These are phyloP conservation scores for Xylariaceae sp. DNA, from an alignment of 2,329 filamentous ascomycete genomes.

Conservation along the genomic window DNA sequence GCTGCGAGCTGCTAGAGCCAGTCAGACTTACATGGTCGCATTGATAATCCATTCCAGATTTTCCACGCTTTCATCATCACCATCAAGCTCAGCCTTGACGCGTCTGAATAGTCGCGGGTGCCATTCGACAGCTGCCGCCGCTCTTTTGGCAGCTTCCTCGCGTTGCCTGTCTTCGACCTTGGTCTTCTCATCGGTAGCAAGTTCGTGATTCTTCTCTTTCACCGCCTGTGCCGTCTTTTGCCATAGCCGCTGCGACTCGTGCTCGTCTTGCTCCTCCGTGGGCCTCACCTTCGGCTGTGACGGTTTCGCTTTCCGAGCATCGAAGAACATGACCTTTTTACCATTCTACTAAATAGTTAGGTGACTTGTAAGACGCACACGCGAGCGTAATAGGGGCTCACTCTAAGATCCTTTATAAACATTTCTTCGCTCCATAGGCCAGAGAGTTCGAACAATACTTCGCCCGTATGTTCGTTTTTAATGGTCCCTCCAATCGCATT, in stretches of 20 bases:
- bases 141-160: conserved; percentile 81
- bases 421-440: conserved; percentile 96
- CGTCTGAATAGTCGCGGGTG: conserved; percentile 82
- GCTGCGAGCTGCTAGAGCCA: not conserved
- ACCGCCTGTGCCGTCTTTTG: conserved; percentile 80
- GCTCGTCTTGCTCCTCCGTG: conserved; percentile 82
- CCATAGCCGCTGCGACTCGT: conserved; percentile 92
- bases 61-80: conserved; percentile 80
- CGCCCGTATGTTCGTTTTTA: conserved; percentile 84
- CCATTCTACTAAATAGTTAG: conserved; percentile 67
- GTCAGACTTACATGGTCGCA: conserved; percentile 71
- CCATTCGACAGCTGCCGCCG: conserved; percentile 84
- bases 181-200: conserved; percentile 95
- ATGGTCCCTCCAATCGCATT: conserved; percentile 94
- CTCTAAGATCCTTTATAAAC: conserved; percentile 82
- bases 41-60: conserved; percentile 95
- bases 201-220: conserved; percentile 81
- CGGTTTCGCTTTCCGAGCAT: conserved; percentile 79
- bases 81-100: conserved; percentile 73
- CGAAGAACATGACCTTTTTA: conserved; percentile 87
- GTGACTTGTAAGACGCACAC: no score
- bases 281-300: conserved; percentile 76
- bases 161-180: conserved; percentile 92
- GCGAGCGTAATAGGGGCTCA: conserved; percentile 54
- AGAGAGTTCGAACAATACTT: conserved; percentile 87